Conservation (phyloP, 1,284 basidiomycete species). For the Xerocomus nothofagi region DNA sequence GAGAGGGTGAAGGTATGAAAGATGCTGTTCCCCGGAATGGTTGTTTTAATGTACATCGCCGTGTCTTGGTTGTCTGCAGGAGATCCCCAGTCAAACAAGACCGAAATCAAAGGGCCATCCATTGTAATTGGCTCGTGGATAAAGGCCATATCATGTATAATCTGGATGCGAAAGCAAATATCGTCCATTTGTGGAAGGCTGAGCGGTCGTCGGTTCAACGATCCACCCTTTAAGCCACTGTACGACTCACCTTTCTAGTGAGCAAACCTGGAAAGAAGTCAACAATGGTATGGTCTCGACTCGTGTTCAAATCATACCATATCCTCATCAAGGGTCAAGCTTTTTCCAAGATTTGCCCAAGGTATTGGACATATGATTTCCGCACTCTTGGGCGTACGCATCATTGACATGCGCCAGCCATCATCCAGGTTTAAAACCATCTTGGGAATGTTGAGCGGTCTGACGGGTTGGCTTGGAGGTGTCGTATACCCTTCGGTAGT, state of each 20-base stretch:
- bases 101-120: conserved; percentile 43
- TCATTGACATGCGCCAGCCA: conserved; percentile 30
- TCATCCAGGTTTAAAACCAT: conserved; percentile 8
- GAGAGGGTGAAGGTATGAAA: conserved; percentile 51
- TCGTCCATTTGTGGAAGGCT: conserved; percentile 38
- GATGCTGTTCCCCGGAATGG: conserved; percentile 18
- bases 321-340: conserved; percentile 27
- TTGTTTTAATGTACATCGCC: conserved; percentile 35
- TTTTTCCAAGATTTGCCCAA: conserved; percentile 21
- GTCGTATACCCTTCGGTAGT: conserved; percentile 1
- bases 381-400: conserved; percentile 29
- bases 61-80: conserved; percentile 35
- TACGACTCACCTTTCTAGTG: conserved; percentile 30
- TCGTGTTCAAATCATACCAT: conserved; percentile 19
- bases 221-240: background rate
- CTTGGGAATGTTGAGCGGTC: conserved; percentile 8
- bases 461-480: conserved; percentile 12
- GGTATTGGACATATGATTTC: conserved; percentile 33
- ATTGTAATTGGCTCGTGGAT: conserved; percentile 53
- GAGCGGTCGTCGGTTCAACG: background rate
- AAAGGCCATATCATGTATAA: conserved; percentile 43
- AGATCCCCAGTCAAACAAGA: conserved; percentile 54
- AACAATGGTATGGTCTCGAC: background rate
- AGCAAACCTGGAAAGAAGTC: conserved; percentile 26
- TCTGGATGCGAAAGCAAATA: conserved; percentile 41